phyloP scores from a whole-genome alignment of 805 yeast genomes.

The Priceomyces medius region DNA sequence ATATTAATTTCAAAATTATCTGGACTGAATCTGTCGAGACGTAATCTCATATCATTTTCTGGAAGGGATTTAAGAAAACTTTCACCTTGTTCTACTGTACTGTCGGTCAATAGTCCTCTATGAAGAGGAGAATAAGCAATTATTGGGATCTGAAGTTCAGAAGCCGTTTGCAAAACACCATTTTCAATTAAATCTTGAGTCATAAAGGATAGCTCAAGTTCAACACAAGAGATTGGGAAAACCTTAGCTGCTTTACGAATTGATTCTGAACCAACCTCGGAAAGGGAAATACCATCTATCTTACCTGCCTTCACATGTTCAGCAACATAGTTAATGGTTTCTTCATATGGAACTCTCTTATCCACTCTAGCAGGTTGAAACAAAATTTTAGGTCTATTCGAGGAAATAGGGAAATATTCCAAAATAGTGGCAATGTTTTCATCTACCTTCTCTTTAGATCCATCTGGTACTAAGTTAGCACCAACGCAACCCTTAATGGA shows the following conservation, averaged over 20 bases:
- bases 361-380: slow-evolving; percentile 78
- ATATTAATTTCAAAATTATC: slow-evolving; percentile 59
- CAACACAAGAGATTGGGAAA: slow-evolving; percentile 64
- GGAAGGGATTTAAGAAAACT: slow-evolving; percentile 44
- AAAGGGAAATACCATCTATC: slow-evolving; percentile 68
- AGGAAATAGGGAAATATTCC: slow-evolving; percentile 27
- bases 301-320: slow-evolving; percentile 61
- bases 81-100: slow-evolving; percentile 37
- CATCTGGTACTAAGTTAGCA: slow-evolving; percentile 43
- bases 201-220: slow-evolving; percentile 75
- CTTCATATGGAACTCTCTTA: slow-evolving; percentile 52
- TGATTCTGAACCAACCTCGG: slow-evolving; percentile 67
- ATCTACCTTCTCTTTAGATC: slow-evolving; percentile 46
- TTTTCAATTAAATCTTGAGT: slow-evolving; percentile 58
- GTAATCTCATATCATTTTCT: slow-evolving; percentile 52
- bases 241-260: slow-evolving; percentile 57
- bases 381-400: slow-evolving; percentile 38
- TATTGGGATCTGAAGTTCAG: slow-evolving; percentile 60
- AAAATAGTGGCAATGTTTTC: slow-evolving; percentile 47
- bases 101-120: slow-evolving; percentile 74
- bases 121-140: slow-evolving; percentile 84
- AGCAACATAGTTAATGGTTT: slow-evolving; percentile 54
- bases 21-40: slow-evolving; percentile 56
- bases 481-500: slow-evolving; percentile 68
- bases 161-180: slow-evolving; percentile 62